Evolutionary conservation across 306 rosid species (phyloP), one percentile per base, ranked within the genome.

Genomic region (Abrus precatorius): DNA sequence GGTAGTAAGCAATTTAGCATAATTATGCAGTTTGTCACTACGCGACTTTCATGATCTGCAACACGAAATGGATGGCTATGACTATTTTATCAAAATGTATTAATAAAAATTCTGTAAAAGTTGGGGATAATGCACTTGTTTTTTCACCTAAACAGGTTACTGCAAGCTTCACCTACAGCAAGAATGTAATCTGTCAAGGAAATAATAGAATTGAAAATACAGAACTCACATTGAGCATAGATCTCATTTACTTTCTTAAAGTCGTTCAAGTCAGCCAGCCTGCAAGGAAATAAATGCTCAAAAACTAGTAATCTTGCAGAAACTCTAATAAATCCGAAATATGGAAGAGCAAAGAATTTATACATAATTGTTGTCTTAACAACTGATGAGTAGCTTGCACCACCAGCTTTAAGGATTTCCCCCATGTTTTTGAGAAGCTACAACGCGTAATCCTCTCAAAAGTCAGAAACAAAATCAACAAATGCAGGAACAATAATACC

Each of bases 181-280:
- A 67, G 28, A 54, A 71, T 52, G 48, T 49, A 72, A 60, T 32
- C 50, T 11, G 43, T 6, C 43, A 27, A 49, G 29, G 0, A 76
- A 74, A 81, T 63, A 74, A 61, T 34, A 69, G 74, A 56, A 45
- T 68, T 70, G 38, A 69, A 54, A 30, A 62, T 11, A 72, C 4
- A 41, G 30, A 75, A 89, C 97, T 92, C 86, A 92, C 98, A 91
- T 88, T 92, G 91, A 30, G 92, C 98, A 87, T 94, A 94, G 74
- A 94, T 86, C 86, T 88, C 95, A 57, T 91, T 92, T 43, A 94
- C 98, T 82, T 84, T 87, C 92, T 88, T 87, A 82, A 91, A 92
- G 88, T 94, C 97, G 66, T 92, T 92, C 91, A 94, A 84, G 86
- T 94, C 98, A 13, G 97, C 97, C 86, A 94, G 84, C 97, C 97